Conservation (phyloP, 306 rosid species). For the Alnus glutinosa region DNA sequence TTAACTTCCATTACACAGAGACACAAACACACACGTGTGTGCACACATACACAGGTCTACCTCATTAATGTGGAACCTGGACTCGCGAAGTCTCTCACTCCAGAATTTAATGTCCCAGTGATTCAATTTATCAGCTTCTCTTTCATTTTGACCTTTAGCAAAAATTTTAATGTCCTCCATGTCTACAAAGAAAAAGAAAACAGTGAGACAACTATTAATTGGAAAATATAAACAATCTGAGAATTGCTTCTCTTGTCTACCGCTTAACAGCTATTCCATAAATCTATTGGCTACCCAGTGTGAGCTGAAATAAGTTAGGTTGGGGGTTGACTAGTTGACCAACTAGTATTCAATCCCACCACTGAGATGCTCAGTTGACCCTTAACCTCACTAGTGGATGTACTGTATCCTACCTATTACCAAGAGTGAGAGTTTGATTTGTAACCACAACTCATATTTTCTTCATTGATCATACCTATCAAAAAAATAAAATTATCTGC, state of each 20-base stretch:
- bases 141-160: constrained; percentile 61
- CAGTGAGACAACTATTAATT: neutral
- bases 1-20: neutral
- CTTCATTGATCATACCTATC: neutral
- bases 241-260: neutral
- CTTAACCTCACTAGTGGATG: neutral
- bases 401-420: neutral
- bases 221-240: neutral
- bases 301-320: neutral
- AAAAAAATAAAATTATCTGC: too few species aligned
- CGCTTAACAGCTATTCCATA: neutral
- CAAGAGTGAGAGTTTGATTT: neutral
- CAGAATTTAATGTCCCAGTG: constrained; percentile 90
- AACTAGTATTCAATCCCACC: too few species aligned
- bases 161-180: constrained; percentile 74
- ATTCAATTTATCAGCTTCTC: constrained; percentile 70
- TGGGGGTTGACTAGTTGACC: neutral
- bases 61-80: constrained; percentile 89
- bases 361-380: too few species aligned
- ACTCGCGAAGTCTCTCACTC: constrained; percentile 98
- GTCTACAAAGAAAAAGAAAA: constrained; percentile 47
- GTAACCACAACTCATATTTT: neutral
- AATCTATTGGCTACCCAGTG: neutral
- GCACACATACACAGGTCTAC: constrained; percentile 29
- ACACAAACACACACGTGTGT: neutral